These are phyloP conservation scores for Nothophoma quercina DNA, from an alignment of 2,329 filamentous ascomycete species.

Conservation along the genomic window DNA sequence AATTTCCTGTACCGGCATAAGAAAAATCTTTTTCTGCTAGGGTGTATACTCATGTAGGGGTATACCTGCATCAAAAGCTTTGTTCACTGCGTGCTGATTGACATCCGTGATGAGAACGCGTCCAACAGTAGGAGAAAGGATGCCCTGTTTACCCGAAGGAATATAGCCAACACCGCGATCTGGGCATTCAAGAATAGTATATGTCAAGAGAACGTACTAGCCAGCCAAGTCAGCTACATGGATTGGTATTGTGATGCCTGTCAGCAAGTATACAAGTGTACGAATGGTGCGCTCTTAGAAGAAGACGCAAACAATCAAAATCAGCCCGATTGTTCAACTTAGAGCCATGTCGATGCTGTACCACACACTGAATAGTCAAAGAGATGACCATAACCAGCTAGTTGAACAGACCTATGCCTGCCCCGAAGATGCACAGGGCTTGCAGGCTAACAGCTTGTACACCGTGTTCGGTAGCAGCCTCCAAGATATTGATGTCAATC, in stretches of 20 bases:
- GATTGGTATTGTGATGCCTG: not conserved
- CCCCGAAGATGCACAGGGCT: conserved; percentile 26
- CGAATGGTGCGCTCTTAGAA: too few relatives aligned
- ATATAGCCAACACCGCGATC: conserved; percentile 25
- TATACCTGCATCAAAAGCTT: conserved; percentile 23
- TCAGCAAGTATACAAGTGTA: not conserved
- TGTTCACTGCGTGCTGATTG: conserved; percentile 20
- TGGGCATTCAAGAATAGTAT: conserved; percentile 23
- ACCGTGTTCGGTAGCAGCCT: conserved; percentile 12
- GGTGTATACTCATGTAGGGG: conserved; percentile 24
- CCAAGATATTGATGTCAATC: conserved; percentile 21
- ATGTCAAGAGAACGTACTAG: conserved; percentile 22
- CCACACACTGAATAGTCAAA: conserved; percentile 18
- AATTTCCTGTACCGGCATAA: conserved; percentile 20
- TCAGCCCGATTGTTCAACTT: conserved; percentile 28
- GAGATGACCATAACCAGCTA: conserved; percentile 23
- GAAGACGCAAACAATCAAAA: conserved; percentile 23
- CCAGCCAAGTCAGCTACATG: conserved; percentile 27
- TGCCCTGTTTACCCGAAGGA: conserved; percentile 20
- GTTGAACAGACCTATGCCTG: conserved; percentile 27
- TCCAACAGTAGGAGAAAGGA: conserved; percentile 23
- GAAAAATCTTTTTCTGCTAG: conserved; percentile 21
- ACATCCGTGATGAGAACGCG: conserved; percentile 23
- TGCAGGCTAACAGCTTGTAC: conserved; percentile 26
- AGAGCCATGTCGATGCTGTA: conserved; percentile 27